phyloP scores from a whole-genome alignment of 164 flowering plant species.

The Nelumbo lutea region DNA sequence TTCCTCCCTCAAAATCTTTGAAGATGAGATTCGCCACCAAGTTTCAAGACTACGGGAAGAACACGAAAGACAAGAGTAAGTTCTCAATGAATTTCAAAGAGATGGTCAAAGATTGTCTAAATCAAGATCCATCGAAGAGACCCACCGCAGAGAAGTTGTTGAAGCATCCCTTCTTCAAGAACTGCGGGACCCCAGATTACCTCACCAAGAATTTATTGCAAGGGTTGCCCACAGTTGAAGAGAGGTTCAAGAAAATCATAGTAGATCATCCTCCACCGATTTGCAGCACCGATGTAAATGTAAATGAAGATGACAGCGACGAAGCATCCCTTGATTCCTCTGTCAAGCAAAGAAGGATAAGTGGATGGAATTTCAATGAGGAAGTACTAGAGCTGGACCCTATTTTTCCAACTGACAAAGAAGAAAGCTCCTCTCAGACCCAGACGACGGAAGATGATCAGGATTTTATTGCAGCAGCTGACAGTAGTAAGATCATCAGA shows the following conservation, averaged over 20 bases:
- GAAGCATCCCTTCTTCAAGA: constrained; percentile 76
- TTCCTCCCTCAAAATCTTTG: constrained; percentile 71
- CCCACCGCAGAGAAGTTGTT: constrained; percentile 65
- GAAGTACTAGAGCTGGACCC: constrained; percentile 57
- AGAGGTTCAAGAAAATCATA: constrained; percentile 34
- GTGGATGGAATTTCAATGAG: constrained; percentile 87
- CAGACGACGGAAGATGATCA: not conserved
- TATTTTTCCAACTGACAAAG: constrained; percentile 38
- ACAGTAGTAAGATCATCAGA: constrained; percentile 8
- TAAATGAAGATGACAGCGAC: constrained; percentile 29
- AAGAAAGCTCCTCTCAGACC: not conserved
- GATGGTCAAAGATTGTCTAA: constrained; percentile 70
- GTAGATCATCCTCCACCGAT: not conserved
- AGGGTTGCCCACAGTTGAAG: constrained; percentile 66
- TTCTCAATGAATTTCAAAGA: constrained; percentile 74
- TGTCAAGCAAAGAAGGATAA: constrained; percentile 59
- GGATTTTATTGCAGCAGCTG: constrained; percentile 9
- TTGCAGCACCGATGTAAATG: not conserved
- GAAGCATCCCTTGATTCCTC: constrained; percentile 12
- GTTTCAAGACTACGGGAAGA: constrained; percentile 46
- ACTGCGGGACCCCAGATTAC: constrained; percentile 45
- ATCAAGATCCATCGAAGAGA: constrained; percentile 63
- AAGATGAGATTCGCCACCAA: constrained; percentile 55
- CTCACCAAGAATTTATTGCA: constrained; percentile 50
- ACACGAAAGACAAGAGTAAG: constrained; percentile 28